Percentiles rank a stretch among this genome's conserved stretches.
Conservation (phyloP, 176 grass and related monocot genomes). For the Aegilops umbellulata region DNA sequence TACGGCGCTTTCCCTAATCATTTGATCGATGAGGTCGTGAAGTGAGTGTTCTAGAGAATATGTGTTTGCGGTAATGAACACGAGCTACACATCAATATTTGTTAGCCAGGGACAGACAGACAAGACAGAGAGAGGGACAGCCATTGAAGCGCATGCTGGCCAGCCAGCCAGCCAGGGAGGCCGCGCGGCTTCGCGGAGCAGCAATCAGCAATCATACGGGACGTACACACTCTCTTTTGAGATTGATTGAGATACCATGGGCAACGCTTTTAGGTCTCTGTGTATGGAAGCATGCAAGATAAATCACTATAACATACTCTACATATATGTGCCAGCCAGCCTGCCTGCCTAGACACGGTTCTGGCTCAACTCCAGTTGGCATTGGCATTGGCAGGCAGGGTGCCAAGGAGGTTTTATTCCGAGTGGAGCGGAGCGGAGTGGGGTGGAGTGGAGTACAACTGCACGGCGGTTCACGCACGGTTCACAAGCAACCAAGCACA, state of each 20-base stretch:
- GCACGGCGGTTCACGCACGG: background rate
- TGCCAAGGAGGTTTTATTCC: background rate
- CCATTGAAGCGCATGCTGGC: background rate
- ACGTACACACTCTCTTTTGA: background rate
- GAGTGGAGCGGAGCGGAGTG: background rate
- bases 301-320: no score
- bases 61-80: background rate
- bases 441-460: background rate
- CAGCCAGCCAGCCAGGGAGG: background rate
- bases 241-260: background rate
- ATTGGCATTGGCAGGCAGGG: background rate
- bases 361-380: background rate
- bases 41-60: background rate
- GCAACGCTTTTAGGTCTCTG: background rate
- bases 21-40: no score
- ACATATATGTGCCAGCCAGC: background rate
- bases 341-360: background rate
- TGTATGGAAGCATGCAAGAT: background rate
- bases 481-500: no score
- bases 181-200: background rate
- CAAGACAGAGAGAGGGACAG: slow-evolving; percentile 6
- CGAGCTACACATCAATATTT: background rate
- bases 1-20: no score
- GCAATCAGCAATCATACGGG: slow-evolving; percentile 5
- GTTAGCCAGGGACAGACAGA: background rate